phyloP scores from a whole-genome alignment of 129 eudicot genomes.

The Chrysanthemum makinoi region DNA sequence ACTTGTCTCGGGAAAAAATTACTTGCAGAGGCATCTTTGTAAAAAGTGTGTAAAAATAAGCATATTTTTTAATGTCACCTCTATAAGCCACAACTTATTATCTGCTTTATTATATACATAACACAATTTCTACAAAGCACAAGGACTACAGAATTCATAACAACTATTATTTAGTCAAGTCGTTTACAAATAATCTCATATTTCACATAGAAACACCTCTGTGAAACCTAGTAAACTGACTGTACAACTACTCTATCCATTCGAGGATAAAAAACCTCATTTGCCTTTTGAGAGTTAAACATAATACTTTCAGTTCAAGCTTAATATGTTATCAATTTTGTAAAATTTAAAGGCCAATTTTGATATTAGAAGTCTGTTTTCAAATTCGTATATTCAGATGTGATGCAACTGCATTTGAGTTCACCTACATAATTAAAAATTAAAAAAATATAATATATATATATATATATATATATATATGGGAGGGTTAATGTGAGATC shows the following conservation, averaged over 20 bases:
- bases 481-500: no score
- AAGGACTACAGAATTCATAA: background rate
- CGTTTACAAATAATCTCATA: background rate
- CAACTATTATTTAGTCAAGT: background rate
- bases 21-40: no score
- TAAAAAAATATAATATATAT: background rate
- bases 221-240: conserved; percentile 15
- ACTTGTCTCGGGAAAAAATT: no score
- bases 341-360: background rate
- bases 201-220: conserved; percentile 9
- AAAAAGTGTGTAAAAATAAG: no score
- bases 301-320: background rate
- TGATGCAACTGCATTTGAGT: background rate
- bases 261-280: background rate
- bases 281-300: conserved; percentile 1
- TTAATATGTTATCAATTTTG: background rate
- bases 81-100: background rate
- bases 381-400: background rate
- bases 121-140: background rate
- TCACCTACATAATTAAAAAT: background rate
- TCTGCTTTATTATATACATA: background rate
- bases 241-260: conserved; percentile 18
- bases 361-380: background rate
- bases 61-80: background rate
- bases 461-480: no score